phyloP scores from a whole-genome alignment of 108 stramenopile genomes.

The Skeletonema menzelii region DNA sequence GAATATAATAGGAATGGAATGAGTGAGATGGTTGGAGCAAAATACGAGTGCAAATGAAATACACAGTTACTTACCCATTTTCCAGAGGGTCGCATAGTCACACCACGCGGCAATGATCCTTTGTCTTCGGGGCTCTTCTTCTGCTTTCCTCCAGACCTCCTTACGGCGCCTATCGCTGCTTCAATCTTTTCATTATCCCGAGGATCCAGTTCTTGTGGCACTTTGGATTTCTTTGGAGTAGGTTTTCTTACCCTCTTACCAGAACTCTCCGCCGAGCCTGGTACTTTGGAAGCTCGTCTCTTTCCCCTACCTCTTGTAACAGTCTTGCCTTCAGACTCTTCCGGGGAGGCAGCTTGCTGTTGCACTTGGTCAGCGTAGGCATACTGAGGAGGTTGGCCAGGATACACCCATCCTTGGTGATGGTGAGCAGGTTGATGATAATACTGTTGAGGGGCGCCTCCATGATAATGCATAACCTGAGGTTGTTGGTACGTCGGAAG shows the following conservation, averaged over 20 bases:
- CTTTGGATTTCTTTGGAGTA: constrained; percentile 17
- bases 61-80: constrained; percentile 43
- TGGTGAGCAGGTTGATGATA: constrained; percentile 24
- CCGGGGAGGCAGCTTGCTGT: background rate
- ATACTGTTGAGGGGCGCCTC: background rate
- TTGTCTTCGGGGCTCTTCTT: constrained; percentile 74
- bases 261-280: background rate
- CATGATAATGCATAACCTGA: constrained; percentile 22
- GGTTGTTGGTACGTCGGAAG: constrained; percentile 28
- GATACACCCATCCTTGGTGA: constrained; percentile 12
- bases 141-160: constrained; percentile 36
- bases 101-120: constrained; percentile 60
- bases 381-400: constrained; percentile 14
- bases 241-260: background rate
- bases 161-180: constrained; percentile 36
- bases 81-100: constrained; percentile 61
- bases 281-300: background rate
- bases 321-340: background rate
- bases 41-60: background rate
- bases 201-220: constrained; percentile 16
- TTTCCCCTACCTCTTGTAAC: background rate
- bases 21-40: background rate
- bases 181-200: constrained; percentile 31
- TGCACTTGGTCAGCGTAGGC: constrained; percentile 9
- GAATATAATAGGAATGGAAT: background rate